Evolutionary conservation across 2,329 filamentous ascomycete genomes (phyloP).

Genomic region (Aureobasidium sp.): DNA sequence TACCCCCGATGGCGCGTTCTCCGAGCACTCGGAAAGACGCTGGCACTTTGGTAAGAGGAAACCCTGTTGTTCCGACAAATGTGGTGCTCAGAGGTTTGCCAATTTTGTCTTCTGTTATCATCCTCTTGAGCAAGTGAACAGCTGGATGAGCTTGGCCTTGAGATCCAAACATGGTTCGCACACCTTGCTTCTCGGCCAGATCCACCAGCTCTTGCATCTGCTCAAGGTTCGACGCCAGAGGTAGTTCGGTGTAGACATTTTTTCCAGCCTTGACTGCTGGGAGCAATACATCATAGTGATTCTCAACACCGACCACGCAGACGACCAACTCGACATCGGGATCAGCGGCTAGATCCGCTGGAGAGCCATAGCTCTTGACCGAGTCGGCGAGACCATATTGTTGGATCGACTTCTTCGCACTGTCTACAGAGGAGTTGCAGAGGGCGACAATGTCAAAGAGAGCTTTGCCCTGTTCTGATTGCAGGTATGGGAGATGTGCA

Average conservation of each 20-base stretch:
- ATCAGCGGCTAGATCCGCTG: conserved; percentile 39
- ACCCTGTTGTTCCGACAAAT: conserved; percentile 25
- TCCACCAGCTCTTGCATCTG: conserved; percentile 39
- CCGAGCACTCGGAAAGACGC: conserved; percentile 29
- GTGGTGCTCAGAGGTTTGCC: conserved; percentile 37
- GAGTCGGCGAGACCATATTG: conserved; percentile 31
- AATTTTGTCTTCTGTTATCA: conserved; percentile 38
- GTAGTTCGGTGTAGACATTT: conserved; percentile 46
- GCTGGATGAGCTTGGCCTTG: conserved; percentile 40
- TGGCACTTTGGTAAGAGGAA: neutral
- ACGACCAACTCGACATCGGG: conserved; percentile 44
- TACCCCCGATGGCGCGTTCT: conserved; percentile 39
- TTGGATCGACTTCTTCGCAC: conserved; percentile 37
- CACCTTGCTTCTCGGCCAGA: conserved; percentile 35
- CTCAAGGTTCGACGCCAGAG: conserved; percentile 34
- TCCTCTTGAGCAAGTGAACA: conserved; percentile 36
- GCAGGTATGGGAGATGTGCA: conserved; percentile 55
- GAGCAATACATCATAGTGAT: conserved; percentile 37
- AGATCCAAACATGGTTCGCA: conserved; percentile 42
- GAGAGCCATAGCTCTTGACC: conserved; percentile 39
- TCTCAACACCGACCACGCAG: conserved; percentile 37
- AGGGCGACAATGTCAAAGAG: conserved; percentile 45
- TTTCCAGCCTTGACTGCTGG: conserved; percentile 42
- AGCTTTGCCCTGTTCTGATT: conserved; percentile 19
- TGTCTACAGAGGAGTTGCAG: conserved; percentile 41